Evolutionary conservation across 2,329 filamentous ascomycete species (phyloP).

Genomic region (Calycina marina): DNA sequence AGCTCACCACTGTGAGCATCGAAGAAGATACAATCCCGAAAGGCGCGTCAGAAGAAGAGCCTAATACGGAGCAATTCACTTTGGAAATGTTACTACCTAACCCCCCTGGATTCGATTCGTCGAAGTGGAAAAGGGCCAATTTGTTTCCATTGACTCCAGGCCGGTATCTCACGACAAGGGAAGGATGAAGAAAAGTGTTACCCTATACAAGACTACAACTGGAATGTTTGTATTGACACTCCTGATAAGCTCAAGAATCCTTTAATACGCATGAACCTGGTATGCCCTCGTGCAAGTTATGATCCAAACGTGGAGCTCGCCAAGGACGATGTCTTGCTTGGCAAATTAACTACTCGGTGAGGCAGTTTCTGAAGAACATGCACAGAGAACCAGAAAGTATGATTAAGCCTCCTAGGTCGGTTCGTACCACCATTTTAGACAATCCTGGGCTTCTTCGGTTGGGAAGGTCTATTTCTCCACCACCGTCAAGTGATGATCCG

Average conservation of each 20-base stretch:
- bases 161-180: conserved; percentile 43
- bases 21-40: no score
- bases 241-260: conserved; percentile 29
- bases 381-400: conserved; percentile 19
- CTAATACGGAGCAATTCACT: no score
- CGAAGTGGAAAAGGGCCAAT: conserved; percentile 37
- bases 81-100: no score
- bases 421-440: no score
- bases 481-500: no score
- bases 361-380: conserved; percentile 16
- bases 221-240: conserved; percentile 16
- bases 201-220: conserved; percentile 37
- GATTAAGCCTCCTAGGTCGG: no score
- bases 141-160: conserved; percentile 53
- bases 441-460: neutral
- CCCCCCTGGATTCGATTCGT: no score
- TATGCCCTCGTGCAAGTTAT: conserved; percentile 47
- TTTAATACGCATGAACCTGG: conserved; percentile 50
- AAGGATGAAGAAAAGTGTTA: conserved; percentile 42
- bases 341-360: conserved; percentile 26
- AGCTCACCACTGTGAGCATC: no score
- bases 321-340: conserved; percentile 60
- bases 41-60: no score
- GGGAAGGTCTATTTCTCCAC: no score
- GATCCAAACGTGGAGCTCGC: conserved; percentile 58